Conservation (phyloP, 176 grass and related monocot species). For the Raddia distichophylla region DNA sequence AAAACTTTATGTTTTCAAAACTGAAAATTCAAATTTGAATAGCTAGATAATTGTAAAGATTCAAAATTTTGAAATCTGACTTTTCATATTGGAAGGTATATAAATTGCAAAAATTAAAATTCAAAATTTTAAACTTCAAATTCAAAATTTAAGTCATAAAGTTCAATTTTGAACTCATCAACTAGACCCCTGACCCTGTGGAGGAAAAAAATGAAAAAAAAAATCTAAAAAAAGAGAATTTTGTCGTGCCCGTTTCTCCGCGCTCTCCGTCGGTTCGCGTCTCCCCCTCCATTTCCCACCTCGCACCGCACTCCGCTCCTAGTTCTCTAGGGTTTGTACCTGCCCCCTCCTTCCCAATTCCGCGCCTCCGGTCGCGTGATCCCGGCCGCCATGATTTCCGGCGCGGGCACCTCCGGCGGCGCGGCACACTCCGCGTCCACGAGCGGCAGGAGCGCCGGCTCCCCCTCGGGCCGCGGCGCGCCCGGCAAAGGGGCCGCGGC, state of each 20-base stretch:
- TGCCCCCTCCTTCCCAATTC: conserved; percentile 25
- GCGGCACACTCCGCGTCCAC: conserved; percentile 66
- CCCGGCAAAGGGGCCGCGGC: conserved; percentile 12
- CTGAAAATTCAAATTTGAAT: no score
- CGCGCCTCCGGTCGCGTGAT: not conserved
- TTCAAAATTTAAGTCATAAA: no score
- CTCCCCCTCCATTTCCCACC: conserved; percentile 31
- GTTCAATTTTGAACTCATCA: no score
- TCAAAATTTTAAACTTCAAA: no score
- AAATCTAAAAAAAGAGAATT: conserved; percentile 8
- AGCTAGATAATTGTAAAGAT: no score
- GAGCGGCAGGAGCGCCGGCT: conserved; percentile 63
- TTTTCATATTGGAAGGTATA: no score
- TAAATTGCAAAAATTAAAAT: no score
- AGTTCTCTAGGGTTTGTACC: conserved; percentile 58
- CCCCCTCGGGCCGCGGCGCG: conserved; percentile 53
- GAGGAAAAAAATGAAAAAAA: not conserved
- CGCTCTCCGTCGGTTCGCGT: conserved; percentile 44
- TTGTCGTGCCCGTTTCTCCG: conserved; percentile 45
- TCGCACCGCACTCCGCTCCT: not conserved
- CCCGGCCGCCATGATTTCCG: conserved; percentile 45
- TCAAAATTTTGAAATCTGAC: no score
- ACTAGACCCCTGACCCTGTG: no score
- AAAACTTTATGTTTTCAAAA: no score
- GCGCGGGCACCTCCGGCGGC: conserved; percentile 47